phyloP scores from a whole-genome alignment of 257 asterid genomes.

The Primulina huaijiensis region DNA sequence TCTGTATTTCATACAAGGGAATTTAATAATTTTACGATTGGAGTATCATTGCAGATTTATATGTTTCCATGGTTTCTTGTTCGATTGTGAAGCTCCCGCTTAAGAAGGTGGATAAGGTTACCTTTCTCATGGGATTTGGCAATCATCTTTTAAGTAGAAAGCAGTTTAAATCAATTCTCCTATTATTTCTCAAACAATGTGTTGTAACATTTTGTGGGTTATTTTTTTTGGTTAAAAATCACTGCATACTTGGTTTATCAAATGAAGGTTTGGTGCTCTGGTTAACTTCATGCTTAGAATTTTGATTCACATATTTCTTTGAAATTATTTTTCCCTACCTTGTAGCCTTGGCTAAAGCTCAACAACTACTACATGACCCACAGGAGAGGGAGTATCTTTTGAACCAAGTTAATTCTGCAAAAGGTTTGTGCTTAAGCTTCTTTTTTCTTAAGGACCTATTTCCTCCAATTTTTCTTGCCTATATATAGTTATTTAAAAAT shows the following conservation, averaged over 20 bases:
- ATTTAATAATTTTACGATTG: background rate
- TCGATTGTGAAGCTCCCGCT: background rate
- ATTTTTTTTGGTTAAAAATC: background rate
- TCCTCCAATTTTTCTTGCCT: background rate
- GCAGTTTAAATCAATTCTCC: background rate
- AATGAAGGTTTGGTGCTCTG: background rate
- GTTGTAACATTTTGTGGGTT: background rate
- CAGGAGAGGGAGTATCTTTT: constrained; percentile 91
- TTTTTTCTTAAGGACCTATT: background rate
- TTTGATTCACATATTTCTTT: constrained; percentile 18
- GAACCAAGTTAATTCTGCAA: constrained; percentile 85
- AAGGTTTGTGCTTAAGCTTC: constrained; percentile 49
- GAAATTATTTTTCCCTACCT: constrained; percentile 16
- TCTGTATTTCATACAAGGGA: background rate
- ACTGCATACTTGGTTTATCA: background rate
- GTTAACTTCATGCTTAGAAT: background rate
- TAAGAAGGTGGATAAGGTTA: background rate
- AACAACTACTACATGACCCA: constrained; percentile 76
- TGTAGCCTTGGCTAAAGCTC: constrained; percentile 95
- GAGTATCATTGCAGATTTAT: background rate
- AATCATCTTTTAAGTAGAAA: background rate
- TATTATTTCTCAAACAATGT: constrained; percentile 11
- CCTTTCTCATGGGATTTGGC: background rate
- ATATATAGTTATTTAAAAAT: background rate
- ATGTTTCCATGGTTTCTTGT: constrained; percentile 2